Evolutionary conservation across 768 basidiomycete genomes (phyloP).

Genomic region (Agrocybe chaxingu): DNA sequence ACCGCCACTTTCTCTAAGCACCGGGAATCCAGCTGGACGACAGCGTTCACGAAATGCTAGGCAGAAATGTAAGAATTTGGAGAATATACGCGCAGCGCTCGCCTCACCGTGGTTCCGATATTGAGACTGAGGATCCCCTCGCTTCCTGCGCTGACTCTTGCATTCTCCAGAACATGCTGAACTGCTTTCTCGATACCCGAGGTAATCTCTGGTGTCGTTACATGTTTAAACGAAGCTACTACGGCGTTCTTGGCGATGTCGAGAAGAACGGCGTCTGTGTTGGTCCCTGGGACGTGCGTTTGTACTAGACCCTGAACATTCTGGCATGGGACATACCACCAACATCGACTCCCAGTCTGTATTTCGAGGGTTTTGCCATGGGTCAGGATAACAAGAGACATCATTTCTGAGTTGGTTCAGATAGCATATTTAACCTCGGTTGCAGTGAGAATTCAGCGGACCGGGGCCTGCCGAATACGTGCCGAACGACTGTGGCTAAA

Average conservation of each 20-base stretch:
- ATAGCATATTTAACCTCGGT: too few relatives aligned
- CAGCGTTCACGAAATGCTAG: constrained; percentile 56
- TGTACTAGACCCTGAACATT: neutral
- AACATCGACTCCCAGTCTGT: constrained; percentile 31
- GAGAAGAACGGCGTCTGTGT: constrained; percentile 31
- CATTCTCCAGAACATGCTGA: constrained; percentile 37
- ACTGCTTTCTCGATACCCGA: constrained; percentile 56
- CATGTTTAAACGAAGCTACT: constrained; percentile 41
- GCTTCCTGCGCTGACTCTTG: constrained; percentile 26
- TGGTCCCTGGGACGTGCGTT: constrained; percentile 23
- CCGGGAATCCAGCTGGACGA: constrained; percentile 52
- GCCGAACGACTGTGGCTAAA: too few relatives aligned
- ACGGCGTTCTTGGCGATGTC: constrained; percentile 28
- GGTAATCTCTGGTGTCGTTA: constrained; percentile 57
- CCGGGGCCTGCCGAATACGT: too few relatives aligned
- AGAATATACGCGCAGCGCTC: neutral
- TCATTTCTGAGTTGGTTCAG: too few relatives aligned
- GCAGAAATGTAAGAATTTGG: neutral
- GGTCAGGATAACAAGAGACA: too few relatives aligned
- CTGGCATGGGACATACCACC: constrained; percentile 17
- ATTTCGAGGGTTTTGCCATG: constrained; percentile 2
- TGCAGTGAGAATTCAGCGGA: too few relatives aligned
- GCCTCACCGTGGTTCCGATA: constrained; percentile 55
- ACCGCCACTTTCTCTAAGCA: constrained; percentile 61
- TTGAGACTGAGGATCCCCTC: constrained; percentile 45